Percentiles rank a stretch among this genome's conserved stretches.
These are phyloP conservation scores for Gillenia trifoliata DNA, from an alignment of 306 rosid species.

Conservation along the genomic window DNA sequence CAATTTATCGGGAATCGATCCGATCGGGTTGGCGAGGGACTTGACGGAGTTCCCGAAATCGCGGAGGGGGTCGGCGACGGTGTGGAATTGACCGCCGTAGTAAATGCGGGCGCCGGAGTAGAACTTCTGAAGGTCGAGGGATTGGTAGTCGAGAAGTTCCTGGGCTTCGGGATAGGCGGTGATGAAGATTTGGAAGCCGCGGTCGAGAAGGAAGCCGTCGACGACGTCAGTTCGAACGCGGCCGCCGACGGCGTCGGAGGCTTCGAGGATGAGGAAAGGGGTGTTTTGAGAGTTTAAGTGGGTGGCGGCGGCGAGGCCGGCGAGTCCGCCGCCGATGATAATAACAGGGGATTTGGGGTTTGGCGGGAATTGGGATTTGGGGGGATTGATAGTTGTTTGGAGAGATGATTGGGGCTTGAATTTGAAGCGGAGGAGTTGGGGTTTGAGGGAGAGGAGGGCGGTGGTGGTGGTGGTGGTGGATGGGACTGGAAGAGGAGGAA, in stretches of 20 bases:
- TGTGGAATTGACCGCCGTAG: slow-evolving; percentile 62
- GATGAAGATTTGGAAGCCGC: slow-evolving; percentile 92
- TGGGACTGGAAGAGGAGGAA: neutral
- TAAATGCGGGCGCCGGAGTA: slow-evolving; percentile 69
- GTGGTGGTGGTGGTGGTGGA: neutral
- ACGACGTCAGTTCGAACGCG: slow-evolving; percentile 75
- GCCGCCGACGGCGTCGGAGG: slow-evolving; percentile 69
- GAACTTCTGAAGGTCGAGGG: slow-evolving; percentile 58
- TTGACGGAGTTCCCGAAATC: slow-evolving; percentile 52
- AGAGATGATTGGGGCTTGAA: slow-evolving; percentile 40
- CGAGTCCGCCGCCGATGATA: slow-evolving; percentile 78
- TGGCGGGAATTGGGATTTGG: slow-evolving; percentile 22
- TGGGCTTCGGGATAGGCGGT: slow-evolving; percentile 84
- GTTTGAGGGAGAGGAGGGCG: neutral
- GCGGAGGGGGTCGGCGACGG: slow-evolving; percentile 73
- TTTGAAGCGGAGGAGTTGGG: slow-evolving; percentile 13
- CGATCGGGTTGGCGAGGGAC: slow-evolving; percentile 68
- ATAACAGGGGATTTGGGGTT: slow-evolving; percentile 33
- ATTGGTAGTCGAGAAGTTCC: slow-evolving; percentile 57
- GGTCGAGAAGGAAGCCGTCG: slow-evolving; percentile 78
- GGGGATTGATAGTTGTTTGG: slow-evolving; percentile 3
- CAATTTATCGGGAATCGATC: slow-evolving; percentile 59
- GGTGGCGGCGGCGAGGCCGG: slow-evolving; percentile 77
- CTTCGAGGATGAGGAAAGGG: slow-evolving; percentile 71
- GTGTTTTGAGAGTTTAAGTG: slow-evolving; percentile 61